Base-by-base conservation (phyloP, 202 grass and related monocot genomes). In the Zizania palustris region DNA sequence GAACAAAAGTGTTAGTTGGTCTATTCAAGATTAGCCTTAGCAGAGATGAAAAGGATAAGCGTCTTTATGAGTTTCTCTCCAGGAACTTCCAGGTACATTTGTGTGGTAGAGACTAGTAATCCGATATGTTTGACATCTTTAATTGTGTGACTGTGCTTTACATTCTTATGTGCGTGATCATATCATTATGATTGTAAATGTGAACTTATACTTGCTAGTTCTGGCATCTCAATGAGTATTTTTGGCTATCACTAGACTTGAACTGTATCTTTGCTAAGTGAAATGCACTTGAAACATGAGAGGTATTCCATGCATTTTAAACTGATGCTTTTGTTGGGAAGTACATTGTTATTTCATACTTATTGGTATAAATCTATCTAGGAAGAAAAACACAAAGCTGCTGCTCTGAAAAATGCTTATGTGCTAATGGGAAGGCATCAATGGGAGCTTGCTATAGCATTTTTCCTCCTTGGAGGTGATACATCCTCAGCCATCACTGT, bases 381-480 rank as follows among this genome's bases (percentile, higher is more conserved):
- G 94, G 94, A 97, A 71, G 91, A 97, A 85, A 90, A 89, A 77
- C 88, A 97, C 78, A 97, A 92, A 88, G 86, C 86, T 60, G 94
- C 94, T 80, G 94, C 94, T 67, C 69, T 97, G 22, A 97, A 97
- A 84, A 97, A 97, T 92, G 94, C 94, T 59, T 97, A 97, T 85
- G 94, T 97, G 75, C 84, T 97, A 82, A 84, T 97, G 91, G 94
- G 94, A 81, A 93, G 82, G 66, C 94, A 97, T 86, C 88, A 93
- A 74, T 84, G 92, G 84, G 89, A 97, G 69, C 84, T 97, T 69
- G 91, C 94, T 74, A 88, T 97, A 85, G 94, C 87, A 16, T 97
- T 97, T 92, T 97, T 97, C 60, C 61, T 97, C 42, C 85, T 97
- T 74, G 94, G 94, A 67, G 89, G 83, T 73, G 94, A 97, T 74